These are phyloP conservation scores for Schizonepeta tenuifolia DNA, from an alignment of 257 asterid species.

Conservation along the genomic window DNA sequence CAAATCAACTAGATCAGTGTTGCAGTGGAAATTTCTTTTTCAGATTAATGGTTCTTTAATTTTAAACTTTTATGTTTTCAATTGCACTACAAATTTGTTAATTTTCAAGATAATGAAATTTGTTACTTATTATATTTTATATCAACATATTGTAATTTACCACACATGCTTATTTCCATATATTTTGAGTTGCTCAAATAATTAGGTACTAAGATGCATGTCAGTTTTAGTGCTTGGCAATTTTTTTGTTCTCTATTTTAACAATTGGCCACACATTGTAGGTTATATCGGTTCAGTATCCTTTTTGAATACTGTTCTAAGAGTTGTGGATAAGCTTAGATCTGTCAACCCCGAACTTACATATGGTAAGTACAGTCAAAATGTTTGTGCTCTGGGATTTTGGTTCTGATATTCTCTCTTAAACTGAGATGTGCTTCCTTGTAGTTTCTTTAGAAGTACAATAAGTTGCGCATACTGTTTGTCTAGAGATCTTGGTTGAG, in stretches of 20 bases:
- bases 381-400: constrained; percentile 6
- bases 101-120: constrained; percentile 10
- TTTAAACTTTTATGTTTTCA: constrained; percentile 20
- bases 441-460: constrained; percentile 1
- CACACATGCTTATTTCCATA: constrained; percentile 26
- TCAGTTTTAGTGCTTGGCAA: constrained; percentile 15
- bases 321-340: constrained; percentile 87
- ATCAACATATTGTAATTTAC: constrained; percentile 4
- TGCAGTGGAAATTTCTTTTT: neutral
- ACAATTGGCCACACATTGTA: constrained; percentile 39
- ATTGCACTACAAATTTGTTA: constrained; percentile 15
- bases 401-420: constrained; percentile 16
- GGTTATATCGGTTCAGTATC: constrained; percentile 98
- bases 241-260: neutral
- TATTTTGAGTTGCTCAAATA: neutral
- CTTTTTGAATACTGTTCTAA: constrained; percentile 80
- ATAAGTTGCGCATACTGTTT: constrained; percentile 17
- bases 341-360: constrained; percentile 87
- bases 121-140: neutral
- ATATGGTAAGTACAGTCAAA: constrained; percentile 62
- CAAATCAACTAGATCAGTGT: constrained; percentile 11
- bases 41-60: constrained; percentile 15
- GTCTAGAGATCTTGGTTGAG: neutral
- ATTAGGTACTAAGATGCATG: neutral
- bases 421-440: constrained; percentile 19